Evolutionary conservation across 495 filamentous ascomycete species (phyloP), one percentile per base, ranked within the genome.

Genomic region (Clohesyomyces aquaticus): DNA sequence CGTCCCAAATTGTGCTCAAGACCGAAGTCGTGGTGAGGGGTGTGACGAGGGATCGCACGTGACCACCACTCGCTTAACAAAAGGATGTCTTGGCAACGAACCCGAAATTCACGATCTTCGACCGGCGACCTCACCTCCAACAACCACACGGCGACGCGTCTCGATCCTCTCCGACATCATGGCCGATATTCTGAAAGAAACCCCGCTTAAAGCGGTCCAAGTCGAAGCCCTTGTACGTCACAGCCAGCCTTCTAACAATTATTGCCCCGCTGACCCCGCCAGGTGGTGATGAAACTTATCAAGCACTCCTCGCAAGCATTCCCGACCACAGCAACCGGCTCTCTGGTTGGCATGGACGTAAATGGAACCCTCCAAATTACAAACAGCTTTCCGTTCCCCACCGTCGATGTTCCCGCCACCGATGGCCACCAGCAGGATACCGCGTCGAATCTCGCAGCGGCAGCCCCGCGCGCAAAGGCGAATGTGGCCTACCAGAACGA

Each of bases 211-310:
- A 14, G 64, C 54, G 64, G 88, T 91, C 71, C 91, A 93, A 81
- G 85, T 95, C 71, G 89, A 92, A 78, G 88, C 89, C 63, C 77
- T 95, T 83, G 90, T 91, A 85, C 54, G 59, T 67, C 28, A 42
- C 59, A 57, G n/a, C n/a, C 56, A 55, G 55, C 12, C 35, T 27
- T 22, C 68, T 9, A 25, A 53, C 41, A 19, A 29, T 1, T 9
- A 9, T 23, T 28, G 38, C 48, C 55, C 51, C 55, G 28, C 52
- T 65, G 49, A 60, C 54, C 52, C 55, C 61, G 73, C 52, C 52
- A 95, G 91, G 91, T 96, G 73, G 91, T 93, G 54, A 91, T 96
- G 91, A 96, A 96, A 79, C 91, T 97, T 71, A 91, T 94, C 71
- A 96, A 93, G 80, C 91, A 95, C 81, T 89, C 88, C 81, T 87